These are phyloP conservation scores for Baffinella frigidus DNA, from an alignment of 208 protist genomes.

Conservation along the genomic window DNA sequence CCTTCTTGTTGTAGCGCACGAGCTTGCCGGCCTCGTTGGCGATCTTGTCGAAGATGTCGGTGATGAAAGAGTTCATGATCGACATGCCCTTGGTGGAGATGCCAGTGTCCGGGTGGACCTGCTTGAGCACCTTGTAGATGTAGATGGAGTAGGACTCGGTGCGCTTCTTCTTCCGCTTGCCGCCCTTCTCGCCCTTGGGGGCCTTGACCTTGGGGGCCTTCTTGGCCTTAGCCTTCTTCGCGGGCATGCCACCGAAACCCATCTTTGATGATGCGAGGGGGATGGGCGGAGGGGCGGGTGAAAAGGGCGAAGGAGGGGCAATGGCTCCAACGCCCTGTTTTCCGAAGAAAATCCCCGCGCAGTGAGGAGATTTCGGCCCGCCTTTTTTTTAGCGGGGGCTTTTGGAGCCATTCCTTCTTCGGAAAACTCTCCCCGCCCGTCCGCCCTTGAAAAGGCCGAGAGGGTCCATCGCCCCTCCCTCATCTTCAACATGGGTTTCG, in stretches of 20 bases:
- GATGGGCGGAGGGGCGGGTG: no score
- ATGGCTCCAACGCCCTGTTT: no score
- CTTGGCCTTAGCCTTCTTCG: conserved; percentile 61
- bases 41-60: conserved; percentile 75
- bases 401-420: no score
- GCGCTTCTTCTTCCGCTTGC: conserved; percentile 64
- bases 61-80: conserved; percentile 74
- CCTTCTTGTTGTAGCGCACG: conserved; percentile 68
- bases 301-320: no score
- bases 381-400: no score
- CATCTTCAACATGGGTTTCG: no score
- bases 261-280: neutral
- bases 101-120: conserved; percentile 70
- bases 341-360: no score
- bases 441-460: neutral
- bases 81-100: conserved; percentile 72
- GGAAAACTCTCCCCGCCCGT: no score
- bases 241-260: conserved; percentile 57
- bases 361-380: no score
- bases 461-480: no score
- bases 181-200: conserved; percentile 45
- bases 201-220: conserved; percentile 50
- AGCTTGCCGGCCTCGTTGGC: conserved; percentile 69
- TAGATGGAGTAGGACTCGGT: conserved; percentile 63
- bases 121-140: conserved; percentile 72